Base-by-base conservation (phyloP, 352 stramenopile genomes). In the Phytophthora pluvialis region DNA sequence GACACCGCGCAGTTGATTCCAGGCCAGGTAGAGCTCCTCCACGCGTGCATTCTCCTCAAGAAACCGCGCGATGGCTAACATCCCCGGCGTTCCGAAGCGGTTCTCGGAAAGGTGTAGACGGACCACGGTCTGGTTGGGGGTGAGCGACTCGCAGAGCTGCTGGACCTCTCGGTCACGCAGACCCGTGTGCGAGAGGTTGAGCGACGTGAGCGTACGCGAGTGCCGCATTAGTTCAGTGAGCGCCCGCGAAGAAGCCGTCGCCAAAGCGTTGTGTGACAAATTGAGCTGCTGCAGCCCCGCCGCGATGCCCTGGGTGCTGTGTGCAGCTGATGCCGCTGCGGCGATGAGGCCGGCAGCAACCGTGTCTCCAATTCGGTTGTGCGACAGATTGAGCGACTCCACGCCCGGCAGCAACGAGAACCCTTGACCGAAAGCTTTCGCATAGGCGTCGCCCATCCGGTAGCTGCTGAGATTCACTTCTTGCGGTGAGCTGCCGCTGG, bases 381-480 rank as follows among this genome's bases (percentile, higher is more conserved):
- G 75, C 25, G 82, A 67, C n/a, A 91, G 56, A 63, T 94, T 92
- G 51, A 94, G 67, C 5, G 71, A 67, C 35, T 91, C 83, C 18
- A 92, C 78, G 28, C 80, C 78, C 5, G 85, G 83, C 0, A 94
- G 69, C 46, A 92, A 59, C 47, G 79, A 55, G 28, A 91, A 86
- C 11, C 80, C 80, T 39, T 88, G 70, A 16, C 83, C 80, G 49
- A 90, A 89, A 4, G 85, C 80, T 0, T 68, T 55, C 0, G 78
- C 80, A 54, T 91, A 89, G 16, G 57, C 75, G 35, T 91, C 74
- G 2, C 86, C 86, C 72, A 92, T 91, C 36, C 67, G 67, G 45
- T 89, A 92, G 59, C 76, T 85, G 62, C 81, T 91, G 43, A 86
- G 38, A n/a, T 88, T 90, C 47, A 90, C 79, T 60, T 89, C 83